Evolutionary conservation across 371 early-diverging fungal genomes (phyloP), one percentile per base, ranked within the genome.

Genomic region (Rhizopus stolonifer): DNA sequence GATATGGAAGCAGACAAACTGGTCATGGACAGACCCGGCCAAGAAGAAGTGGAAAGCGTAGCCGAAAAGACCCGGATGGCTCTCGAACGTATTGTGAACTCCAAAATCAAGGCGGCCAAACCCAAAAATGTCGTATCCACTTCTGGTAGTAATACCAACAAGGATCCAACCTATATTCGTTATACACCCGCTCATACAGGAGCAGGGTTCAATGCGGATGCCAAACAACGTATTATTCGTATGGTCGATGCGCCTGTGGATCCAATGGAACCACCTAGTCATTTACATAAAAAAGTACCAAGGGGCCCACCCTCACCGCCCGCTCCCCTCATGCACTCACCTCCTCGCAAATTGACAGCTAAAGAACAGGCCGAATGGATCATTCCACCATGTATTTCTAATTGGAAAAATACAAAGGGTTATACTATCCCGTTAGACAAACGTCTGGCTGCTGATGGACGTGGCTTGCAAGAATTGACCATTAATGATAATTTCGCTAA

Each of bases 321-420:
- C 3, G 91, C 95, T 19, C 97, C 99, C 3, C 95, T 97, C 11
- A 78, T 98, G 79, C 98, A 96, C 61, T 95, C 96, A 21, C 99
- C 99, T 34, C 95, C 98, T 15, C 89, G 96, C 25, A 96, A 93
- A 68, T 81, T 95, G 17, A 87, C 95, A 3, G 93, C 92, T 5
- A 90, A 96, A 63, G 96, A 97, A 75, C 95, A 95, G 67, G 83
- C 85, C 43, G 91, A 91, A 48, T 98, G 99, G 99, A 79, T 88
- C 10, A 93, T 99, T 53, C 99, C 99, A 25, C 97, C 98, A 15
- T 95, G 93, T 61, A 94, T 99, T 36, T 92, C 93, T 54, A 97
- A 96, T 72, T 99, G 98, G 98, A 99, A 97, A 79, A 99, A 99
- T 75, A 90, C 94, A 46, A 95, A 97, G 66, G 99, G 99, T 48